phyloP scores from a whole-genome alignment of 352 stramenopile species.

The Phytophthora pisi region DNA sequence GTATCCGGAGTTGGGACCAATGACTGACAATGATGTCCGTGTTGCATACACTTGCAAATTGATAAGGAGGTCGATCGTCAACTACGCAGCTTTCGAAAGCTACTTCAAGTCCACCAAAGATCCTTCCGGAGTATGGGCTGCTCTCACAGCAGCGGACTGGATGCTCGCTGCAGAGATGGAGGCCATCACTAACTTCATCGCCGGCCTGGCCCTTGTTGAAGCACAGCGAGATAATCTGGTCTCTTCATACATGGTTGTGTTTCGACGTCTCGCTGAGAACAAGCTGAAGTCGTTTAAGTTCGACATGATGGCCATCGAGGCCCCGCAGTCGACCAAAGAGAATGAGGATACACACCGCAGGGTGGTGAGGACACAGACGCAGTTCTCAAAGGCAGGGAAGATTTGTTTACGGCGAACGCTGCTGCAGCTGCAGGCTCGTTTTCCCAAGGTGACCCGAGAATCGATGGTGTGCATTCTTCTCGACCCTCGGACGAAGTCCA shows the following conservation, averaged over 20 bases:
- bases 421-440: conserved; percentile 5
- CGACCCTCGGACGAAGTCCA: conserved; percentile 11
- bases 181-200: conserved; percentile 1
- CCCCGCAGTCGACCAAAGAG: neutral
- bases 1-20: neutral
- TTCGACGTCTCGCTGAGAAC: conserved; percentile 3
- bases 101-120: neutral
- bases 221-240: neutral
- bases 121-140: conserved; percentile 1
- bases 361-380: neutral
- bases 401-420: neutral
- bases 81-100: neutral
- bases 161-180: conserved; percentile 10
- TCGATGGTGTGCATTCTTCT: conserved; percentile 8
- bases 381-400: neutral
- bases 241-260: conserved; percentile 8
- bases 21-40: conserved; percentile 4
- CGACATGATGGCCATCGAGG: neutral
- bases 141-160: neutral
- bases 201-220: conserved; percentile 9
- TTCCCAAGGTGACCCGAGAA: conserved; percentile 12
- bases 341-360: neutral
- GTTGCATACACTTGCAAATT: conserved; percentile 6
- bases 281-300: neutral
- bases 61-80: conserved; percentile 2